Percentiles rank a stretch among this genome's conserved stretches.
Evolutionary conservation across 2,329 filamentous ascomycete genomes (phyloP).

Genomic region (Pseudopithomyces chartarum): DNA sequence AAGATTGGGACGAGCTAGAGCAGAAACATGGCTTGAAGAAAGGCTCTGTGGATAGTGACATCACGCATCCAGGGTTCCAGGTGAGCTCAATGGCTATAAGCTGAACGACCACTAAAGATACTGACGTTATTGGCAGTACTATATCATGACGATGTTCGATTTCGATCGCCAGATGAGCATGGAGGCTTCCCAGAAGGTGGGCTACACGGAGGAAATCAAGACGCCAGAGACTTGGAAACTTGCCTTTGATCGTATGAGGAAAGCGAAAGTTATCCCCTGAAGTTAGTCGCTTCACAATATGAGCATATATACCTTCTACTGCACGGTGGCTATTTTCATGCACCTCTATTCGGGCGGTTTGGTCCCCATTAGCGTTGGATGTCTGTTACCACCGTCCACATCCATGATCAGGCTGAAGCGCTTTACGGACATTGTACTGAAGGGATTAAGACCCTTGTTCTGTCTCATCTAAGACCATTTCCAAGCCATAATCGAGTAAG

Average conservation of each 20-base stretch:
- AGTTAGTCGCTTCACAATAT: neutral
- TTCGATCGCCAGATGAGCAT: conserved; percentile 56
- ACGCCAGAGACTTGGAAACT: conserved; percentile 51
- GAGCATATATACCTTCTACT: neutral
- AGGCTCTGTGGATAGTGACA: conserved; percentile 53
- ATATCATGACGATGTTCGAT: conserved; percentile 47
- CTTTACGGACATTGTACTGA: too few relatives aligned
- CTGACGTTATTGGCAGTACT: conserved; percentile 25
- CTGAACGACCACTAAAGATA: neutral
- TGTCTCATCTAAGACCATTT: too few relatives aligned
- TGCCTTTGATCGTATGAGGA: conserved; percentile 50
- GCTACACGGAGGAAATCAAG: conserved; percentile 47
- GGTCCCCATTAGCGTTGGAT: too few relatives aligned
- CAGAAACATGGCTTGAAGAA: conserved; percentile 32
- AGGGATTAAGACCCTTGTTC: too few relatives aligned
- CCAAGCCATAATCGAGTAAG: too few relatives aligned
- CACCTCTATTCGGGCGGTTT: neutral
- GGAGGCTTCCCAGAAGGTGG: conserved; percentile 43
- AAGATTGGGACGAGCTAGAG: conserved; percentile 35
- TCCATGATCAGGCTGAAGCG: too few relatives aligned
- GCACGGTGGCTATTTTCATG: neutral
- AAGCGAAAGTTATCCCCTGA: conserved; percentile 49
- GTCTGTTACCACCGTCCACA: too few relatives aligned
- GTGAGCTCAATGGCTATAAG: conserved; percentile 14
- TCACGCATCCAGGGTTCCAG: conserved; percentile 43